Evolutionary conservation across 352 stramenopile species (phyloP), one percentile per base, ranked within the genome.

Genomic region (Thalassiosira mediterranea): DNA sequence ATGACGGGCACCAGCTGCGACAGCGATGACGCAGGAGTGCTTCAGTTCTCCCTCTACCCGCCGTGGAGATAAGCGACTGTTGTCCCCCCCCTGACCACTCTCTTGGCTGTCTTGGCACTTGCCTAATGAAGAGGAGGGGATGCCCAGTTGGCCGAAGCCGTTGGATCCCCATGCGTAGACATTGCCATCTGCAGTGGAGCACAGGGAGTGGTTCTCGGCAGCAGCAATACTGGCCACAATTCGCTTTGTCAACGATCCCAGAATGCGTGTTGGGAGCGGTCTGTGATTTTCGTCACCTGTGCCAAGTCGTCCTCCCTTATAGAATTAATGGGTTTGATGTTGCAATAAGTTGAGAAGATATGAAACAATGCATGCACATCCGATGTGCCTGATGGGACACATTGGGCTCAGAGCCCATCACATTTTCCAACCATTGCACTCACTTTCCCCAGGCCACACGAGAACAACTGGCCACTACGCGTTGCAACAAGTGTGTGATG

Each of bases 151-250:
- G 15, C 91, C 91, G 67, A 94, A 94, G 31, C 84, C 71, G 73
- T 94, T 94, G 1, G 62, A 77, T 15, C 91, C 91, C 86, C 87
- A 95, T 4, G 86, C 66, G 70, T 78, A 95, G 25, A 93, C 76
- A 1, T 63, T 60, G 26, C 89, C 89, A 51, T 90, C 78, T 23
- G 42, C 49, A n/a, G 86, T 91, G 0, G 86, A 83, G 72, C 80
- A 90, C 3, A 95, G 47, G 8, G 80, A 90, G 72, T 95, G 90
- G 78, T 93, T 89, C 51, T 89, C 82, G 8, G 87, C 86, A 8
- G 88, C 89, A 7, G 89, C 79, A 40, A 92, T 79, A 54, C 29
- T 54, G 8, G 83, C 56, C 5, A 94, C 86, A 26, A 84, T 65
- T 21, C 78, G 32, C 8, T 77, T 68, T 8, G 68, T 40, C 8